Evolutionary conservation across 768 basidiomycete species (phyloP), one percentile per base, ranked within the genome.

Genomic region (Xerocomellus chrysenteron): DNA sequence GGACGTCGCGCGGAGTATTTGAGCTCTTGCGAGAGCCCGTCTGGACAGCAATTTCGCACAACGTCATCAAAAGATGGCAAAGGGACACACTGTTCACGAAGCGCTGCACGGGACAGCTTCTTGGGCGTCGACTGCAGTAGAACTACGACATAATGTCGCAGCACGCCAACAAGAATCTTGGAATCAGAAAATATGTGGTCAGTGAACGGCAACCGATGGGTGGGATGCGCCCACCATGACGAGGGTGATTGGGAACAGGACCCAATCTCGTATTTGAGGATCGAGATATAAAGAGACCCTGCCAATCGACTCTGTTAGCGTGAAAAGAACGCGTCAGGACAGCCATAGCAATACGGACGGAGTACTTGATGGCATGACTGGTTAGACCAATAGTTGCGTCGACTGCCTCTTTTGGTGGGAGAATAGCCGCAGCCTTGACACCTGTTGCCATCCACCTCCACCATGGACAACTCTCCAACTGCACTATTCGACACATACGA

Each of bases 251-350:
- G 95, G 95, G 75, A 98, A 94, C 56, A 98, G 75, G 43, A 98
- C 87, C 90, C 88, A 92, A 68, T 90, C 93, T 64, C 94, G 85
- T 72, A 98, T 98, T 74, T 94, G 92, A 42, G 94, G 95, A 77
- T 98, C 94, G 47, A 98, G 86, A 74, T 94, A 87, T 30, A 87
- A 70, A 21, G 83, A 81, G 30, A 74, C 70, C 61, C 78, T 80
- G 56, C 11, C 54, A 57, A 41, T 54, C 13, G 19, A 39, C 8
- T 13, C 5, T n/a, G 46, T 67, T n/a, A 65, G 62, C 43, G 28
- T 28, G 50, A 43, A 28, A 17, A 56, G 35, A 41, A 48, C 44
- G 40, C 53, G 45, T 37, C 47, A 19, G 17, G 46, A 52, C 6
- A 50, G 44, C 26, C 41, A 59, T 55, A 43, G 36, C 32, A 49